These are phyloP conservation scores for Pisolithus thermaeus DNA, from an alignment of 1,284 basidiomycete genomes.

Conservation along the genomic window DNA sequence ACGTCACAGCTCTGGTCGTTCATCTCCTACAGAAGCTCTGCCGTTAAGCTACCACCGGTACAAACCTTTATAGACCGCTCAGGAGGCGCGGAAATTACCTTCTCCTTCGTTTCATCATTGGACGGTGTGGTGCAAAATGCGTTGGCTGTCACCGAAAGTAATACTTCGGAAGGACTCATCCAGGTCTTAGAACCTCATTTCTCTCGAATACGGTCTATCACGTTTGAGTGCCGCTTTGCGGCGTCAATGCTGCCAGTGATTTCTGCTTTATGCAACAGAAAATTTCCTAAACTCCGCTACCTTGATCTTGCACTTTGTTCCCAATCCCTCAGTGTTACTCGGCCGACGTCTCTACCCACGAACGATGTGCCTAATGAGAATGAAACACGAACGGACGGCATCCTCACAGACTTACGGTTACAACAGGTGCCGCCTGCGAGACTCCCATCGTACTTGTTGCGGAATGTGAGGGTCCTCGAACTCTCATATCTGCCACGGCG, in stretches of 20 bases:
- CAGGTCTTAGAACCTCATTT: slow-evolving; percentile 19
- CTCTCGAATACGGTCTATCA: slow-evolving; percentile 29
- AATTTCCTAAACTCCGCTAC: neutral
- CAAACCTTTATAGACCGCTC: slow-evolving; percentile 34
- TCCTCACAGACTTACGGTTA: slow-evolving; percentile 33
- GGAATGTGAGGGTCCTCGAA: slow-evolving; percentile 35
- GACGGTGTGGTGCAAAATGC: slow-evolving; percentile 1
- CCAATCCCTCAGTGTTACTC: slow-evolving; percentile 5
- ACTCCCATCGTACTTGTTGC: slow-evolving; percentile 31
- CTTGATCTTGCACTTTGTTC: neutral
- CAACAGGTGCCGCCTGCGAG: slow-evolving; percentile 35
- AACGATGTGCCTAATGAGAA: neutral
- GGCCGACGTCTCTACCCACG: slow-evolving; percentile 10
- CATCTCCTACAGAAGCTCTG: slow-evolving; percentile 27
- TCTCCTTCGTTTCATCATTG: slow-evolving; percentile 26
- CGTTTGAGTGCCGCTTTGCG: slow-evolving; percentile 30
- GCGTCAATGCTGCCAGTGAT: slow-evolving; percentile 23
- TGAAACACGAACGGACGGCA: neutral
- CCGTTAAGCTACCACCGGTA: slow-evolving; percentile 22
- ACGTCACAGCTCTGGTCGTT: slow-evolving; percentile 40
- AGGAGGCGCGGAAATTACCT: slow-evolving; percentile 28
- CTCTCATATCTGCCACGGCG: slow-evolving; percentile 32
- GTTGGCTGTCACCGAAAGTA: slow-evolving; percentile 10
- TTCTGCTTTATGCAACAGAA: neutral
- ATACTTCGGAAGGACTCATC: slow-evolving; percentile 19